phyloP scores from a whole-genome alignment of 768 basidiomycete genomes.

The Russula earlei region DNA sequence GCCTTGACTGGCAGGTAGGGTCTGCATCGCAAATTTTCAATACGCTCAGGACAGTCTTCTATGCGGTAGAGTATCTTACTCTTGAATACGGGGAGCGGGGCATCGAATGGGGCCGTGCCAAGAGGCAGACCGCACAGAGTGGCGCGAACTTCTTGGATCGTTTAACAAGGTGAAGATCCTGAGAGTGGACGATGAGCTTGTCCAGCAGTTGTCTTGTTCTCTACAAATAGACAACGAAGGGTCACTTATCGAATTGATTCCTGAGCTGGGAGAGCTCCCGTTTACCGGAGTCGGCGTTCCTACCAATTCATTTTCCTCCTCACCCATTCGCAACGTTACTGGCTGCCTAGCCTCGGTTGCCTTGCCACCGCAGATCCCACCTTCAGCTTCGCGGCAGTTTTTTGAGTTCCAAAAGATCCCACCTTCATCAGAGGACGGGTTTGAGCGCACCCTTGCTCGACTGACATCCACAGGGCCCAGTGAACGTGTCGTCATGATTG shows the following conservation, averaged over 20 bases:
- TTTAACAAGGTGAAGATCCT: neutral
- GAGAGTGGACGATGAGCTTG: neutral
- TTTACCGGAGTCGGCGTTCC: neutral
- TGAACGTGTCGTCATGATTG: too few species aligned
- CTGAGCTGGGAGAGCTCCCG: neutral
- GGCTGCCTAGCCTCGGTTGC: too few species aligned
- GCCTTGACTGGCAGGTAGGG: neutral
- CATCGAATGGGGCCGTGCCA: neutral
- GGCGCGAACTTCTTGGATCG: neutral
- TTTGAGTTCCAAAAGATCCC: too few species aligned
- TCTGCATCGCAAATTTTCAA: neutral
- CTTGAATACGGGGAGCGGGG: neutral
- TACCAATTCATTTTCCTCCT: neutral
- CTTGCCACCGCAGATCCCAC: too few species aligned
- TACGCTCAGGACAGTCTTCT: neutral
- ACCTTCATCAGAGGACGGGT: too few species aligned
- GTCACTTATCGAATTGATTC: neutral
- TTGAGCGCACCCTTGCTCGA: too few species aligned
- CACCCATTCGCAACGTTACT: too few species aligned
- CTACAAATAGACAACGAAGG: neutral
- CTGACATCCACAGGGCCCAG: too few species aligned
- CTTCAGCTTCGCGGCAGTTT: too few species aligned
- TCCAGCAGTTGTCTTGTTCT: neutral
- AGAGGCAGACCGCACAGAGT: neutral
- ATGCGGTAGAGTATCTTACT: neutral